Percentiles rank a stretch among this genome's conserved stretches.
Conservation (phyloP, 768 basidiomycete species). For the Lactarius sanguifluus region DNA sequence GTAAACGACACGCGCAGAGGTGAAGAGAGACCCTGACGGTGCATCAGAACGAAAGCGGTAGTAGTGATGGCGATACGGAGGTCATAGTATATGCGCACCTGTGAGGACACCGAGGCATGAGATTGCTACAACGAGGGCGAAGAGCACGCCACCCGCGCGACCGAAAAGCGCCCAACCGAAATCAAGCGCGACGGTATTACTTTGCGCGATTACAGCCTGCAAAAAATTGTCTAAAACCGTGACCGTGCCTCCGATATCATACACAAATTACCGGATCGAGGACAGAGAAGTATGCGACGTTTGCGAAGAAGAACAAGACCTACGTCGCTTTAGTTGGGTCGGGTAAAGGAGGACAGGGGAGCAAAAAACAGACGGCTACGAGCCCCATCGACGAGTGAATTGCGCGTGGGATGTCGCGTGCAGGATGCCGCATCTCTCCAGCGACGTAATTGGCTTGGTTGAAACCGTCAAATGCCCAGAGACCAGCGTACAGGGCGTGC, state of each 20-base stretch:
- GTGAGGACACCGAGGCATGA: constrained; percentile 17
- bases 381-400: constrained; percentile 16
- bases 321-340: background rate
- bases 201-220: constrained; percentile 7
- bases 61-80: background rate
- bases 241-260: background rate
- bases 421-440: constrained; percentile 14
- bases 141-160: constrained; percentile 13
- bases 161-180: constrained; percentile 20
- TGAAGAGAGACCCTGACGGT: constrained; percentile 8
- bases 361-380: constrained; percentile 6
- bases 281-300: constrained; percentile 18
- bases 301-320: constrained; percentile 15
- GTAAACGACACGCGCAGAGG: constrained; percentile 16
- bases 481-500: constrained; percentile 8
- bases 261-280: constrained; percentile 7
- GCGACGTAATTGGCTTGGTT: constrained; percentile 19
- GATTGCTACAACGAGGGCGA: constrained; percentile 8
- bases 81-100: constrained; percentile 1
- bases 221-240: background rate
- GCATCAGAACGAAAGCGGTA: background rate
- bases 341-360: background rate
- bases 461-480: constrained; percentile 19
- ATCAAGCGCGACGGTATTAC: constrained; percentile 18
- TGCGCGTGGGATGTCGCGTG: constrained; percentile 18